These are phyloP conservation scores for Podospora comata DNA, from an alignment of 495 filamentous ascomycete genomes.

Conservation along the genomic window DNA sequence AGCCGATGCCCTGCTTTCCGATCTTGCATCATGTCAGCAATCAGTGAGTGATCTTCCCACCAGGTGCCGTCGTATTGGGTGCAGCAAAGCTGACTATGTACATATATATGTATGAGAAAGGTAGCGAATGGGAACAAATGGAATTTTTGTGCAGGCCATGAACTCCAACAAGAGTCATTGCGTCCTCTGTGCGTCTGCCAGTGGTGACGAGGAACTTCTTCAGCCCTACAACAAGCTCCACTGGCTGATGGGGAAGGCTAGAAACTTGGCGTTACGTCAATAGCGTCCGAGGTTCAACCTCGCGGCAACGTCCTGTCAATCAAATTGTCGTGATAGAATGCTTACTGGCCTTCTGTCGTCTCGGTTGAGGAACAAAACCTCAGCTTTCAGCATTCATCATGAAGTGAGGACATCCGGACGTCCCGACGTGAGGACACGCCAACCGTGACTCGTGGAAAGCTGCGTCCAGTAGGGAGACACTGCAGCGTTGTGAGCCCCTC, in stretches of 20 bases:
- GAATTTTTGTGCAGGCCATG: background rate
- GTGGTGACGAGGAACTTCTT: background rate
- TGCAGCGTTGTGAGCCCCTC: background rate
- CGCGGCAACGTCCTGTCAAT: background rate
- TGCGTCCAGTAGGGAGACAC: background rate
- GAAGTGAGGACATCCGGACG: background rate
- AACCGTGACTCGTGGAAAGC: background rate
- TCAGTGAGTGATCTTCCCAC: background rate
- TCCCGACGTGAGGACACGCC: background rate
- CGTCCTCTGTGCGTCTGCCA: background rate
- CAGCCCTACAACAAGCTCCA: background rate
- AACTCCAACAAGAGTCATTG: background rate
- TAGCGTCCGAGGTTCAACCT: background rate
- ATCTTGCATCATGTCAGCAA: background rate
- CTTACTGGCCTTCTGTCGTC: background rate
- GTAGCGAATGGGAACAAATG: background rate
- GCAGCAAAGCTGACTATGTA: background rate
- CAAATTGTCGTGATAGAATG: background rate
- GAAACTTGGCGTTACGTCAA: conserved; percentile 5
- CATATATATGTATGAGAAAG: background rate
- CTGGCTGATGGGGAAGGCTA: background rate
- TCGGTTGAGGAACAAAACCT: background rate
- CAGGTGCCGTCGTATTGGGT: background rate
- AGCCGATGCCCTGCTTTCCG: background rate
- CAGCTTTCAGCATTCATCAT: background rate